These are phyloP conservation scores for Peltaster fructicola DNA, from an alignment of 2,329 filamentous ascomycete species.

Conservation along the genomic window DNA sequence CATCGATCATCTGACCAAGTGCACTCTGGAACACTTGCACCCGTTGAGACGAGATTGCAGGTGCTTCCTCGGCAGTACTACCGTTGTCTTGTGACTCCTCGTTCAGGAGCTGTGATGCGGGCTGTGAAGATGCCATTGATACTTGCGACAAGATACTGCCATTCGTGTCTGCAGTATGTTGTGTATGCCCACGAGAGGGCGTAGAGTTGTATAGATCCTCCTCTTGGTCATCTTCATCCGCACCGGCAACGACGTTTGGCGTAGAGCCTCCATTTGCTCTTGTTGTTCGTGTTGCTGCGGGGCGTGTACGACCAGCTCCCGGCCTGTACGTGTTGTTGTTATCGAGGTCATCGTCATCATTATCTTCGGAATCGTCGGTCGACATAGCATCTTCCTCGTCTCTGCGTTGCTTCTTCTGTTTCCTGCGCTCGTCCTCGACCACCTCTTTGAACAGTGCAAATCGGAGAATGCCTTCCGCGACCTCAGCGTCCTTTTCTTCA, in stretches of 20 bases:
- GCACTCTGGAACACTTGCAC: constrained; percentile 60
- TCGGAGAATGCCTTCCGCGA: constrained; percentile 75
- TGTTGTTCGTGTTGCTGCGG: constrained; percentile 10
- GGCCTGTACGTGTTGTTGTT: constrained; percentile 10
- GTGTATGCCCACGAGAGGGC: constrained; percentile 29
- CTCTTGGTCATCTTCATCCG: constrained; percentile 34
- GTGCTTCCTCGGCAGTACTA: constrained; percentile 16
- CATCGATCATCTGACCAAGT: constrained; percentile 68
- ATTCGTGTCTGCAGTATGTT: constrained; percentile 20
- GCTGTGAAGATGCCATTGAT: constrained; percentile 65
- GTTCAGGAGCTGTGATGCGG: constrained; percentile 50
- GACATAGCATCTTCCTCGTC: constrained; percentile 37
- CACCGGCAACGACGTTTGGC: constrained; percentile 16
- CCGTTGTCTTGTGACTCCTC: constrained; percentile 33
- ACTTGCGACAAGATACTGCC: constrained; percentile 29
- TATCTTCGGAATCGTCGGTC: constrained; percentile 39
- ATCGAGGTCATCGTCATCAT: constrained; percentile 38
- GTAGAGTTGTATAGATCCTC: constrained; percentile 38
- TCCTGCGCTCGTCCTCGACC: constrained; percentile 56
- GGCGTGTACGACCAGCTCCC: constrained; percentile 3
- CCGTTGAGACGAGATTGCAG: constrained; percentile 41
- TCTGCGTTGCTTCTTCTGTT: constrained; percentile 60
- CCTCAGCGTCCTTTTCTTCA: constrained; percentile 72
- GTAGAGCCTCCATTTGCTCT: constrained; percentile 7
- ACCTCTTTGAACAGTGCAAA: constrained; percentile 98